Base-by-base conservation (phyloP, 257 asterid species). In the Solanum arcanum region DNA sequence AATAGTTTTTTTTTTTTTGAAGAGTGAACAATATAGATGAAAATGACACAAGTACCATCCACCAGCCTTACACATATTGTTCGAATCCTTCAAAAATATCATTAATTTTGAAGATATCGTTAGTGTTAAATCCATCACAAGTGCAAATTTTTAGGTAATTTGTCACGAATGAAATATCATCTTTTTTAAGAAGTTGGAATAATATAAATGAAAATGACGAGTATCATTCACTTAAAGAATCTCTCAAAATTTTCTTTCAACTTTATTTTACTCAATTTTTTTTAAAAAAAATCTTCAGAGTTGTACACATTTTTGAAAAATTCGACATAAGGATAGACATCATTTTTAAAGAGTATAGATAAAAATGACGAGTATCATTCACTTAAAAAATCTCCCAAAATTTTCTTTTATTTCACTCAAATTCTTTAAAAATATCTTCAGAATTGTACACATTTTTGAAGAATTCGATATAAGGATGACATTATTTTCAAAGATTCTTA, bases 111-210 rank as follows among this genome's bases (percentile, higher is more conserved):
- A 27, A 27, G 27, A 27, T 27, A 23, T 9, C 31, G 0, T 10
- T n/a, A 10, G 1, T n/a, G 15, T 0, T 0, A 0, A 10, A n/a
- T 62, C 14, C 3, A 11, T 62, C 70, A n/a, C 31, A n/a, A 62
- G 31, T 11, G 70, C 15, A 12, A 12, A 0, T 56, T 56, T 56
- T 56, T 56, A 56, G 25, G 0, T 56, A 56, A 56, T 56, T 0
- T 11, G 0, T 18, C 10, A 18, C n/a, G 9, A 20, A 59, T 59
- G 21, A 0, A 0, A 0, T 5, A 64, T 64, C 9, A 4, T 9
- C 6, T 5, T 60, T 60, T 64, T 1, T 31, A 31, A 31, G 2
- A 3, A 31, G 4, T 29, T 2, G 0, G 29, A 29, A 29, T 29
- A 29, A 29, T 29, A 29, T 29, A 29, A 4, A 31, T 31, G 33